Evolutionary conservation across 345 rosid species (phyloP).

Genomic region (Durio zibethinus): DNA sequence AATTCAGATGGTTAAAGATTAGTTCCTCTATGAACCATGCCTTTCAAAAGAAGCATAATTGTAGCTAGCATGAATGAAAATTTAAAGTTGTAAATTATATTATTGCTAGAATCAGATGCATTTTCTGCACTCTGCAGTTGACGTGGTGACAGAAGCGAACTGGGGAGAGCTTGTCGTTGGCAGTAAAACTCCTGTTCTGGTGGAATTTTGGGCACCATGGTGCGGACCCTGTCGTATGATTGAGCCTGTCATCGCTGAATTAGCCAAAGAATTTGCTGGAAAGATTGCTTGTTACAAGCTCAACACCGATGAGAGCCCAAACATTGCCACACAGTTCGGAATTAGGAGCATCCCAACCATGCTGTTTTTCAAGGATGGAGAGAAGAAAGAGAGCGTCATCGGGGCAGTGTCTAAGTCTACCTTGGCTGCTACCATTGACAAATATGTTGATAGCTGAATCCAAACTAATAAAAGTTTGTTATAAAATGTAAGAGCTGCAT

Average conservation of each 20-base stretch:
- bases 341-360: constrained; percentile 77
- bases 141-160: constrained; percentile 48
- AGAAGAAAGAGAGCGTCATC: constrained; percentile 70
- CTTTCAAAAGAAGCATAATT: neutral
- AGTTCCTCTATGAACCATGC: neutral
- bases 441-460: constrained; percentile 40
- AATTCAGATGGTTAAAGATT: too few species aligned
- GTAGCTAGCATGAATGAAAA: neutral
- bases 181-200: constrained; percentile 48
- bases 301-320: constrained; percentile 69
- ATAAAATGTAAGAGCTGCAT: neutral
- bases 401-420: constrained; percentile 83
- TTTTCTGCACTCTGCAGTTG: constrained; percentile 36
- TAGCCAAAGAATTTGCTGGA: constrained; percentile 65
- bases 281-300: constrained; percentile 58
- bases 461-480: neutral
- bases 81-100: neutral
- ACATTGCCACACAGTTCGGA: constrained; percentile 56
- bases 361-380: constrained; percentile 63
- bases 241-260: constrained; percentile 53
- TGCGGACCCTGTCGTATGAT: constrained; percentile 81
- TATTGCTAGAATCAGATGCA: neutral
- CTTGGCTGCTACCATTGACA: constrained; percentile 52
- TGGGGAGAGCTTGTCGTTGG: constrained; percentile 47
- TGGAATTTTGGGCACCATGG: constrained; percentile 88